Base-by-base conservation (phyloP, 2,329 filamentous ascomycete species). In the Aspergillus sp. region DNA sequence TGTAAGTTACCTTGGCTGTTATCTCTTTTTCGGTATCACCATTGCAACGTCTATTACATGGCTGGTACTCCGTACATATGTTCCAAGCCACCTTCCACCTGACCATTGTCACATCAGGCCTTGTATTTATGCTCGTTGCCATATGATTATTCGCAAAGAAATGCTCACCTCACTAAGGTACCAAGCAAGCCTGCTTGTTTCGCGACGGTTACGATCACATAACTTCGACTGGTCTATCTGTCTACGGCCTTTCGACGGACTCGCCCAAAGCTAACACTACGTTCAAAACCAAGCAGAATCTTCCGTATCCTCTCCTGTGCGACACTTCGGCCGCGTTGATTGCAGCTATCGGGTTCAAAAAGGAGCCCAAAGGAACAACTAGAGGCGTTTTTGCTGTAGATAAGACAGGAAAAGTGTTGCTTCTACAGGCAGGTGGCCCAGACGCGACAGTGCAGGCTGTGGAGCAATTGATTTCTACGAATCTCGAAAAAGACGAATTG, bases 101-200 rank as follows among this genome's bases (percentile, higher is more conserved):
- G 5, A 11, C 27, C 27, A 28, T 9, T 6, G 9, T 27, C 5
- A 1, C 27, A 28, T 39, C 6, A 27, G 27, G 35, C 12, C 30
- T 31, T 11, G 27, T 19, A 31, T n/a, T 13, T 28, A 7, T n/a
- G 30, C n/a, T 39, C 30, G 27, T 13, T 29, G 27, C 37, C 11
- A 6, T 26, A 30, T 11, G 34, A 10, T 47, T 33, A 10, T 45
- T 39, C 42, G 36, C 30, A 9, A 30, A 6, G 27, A 27, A 12
- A 44, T n/a, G 31, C 43, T 50, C 29, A 52, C 32, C 42, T 51
- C 10, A 52, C 29, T 27, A 49, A 95, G 90, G 91, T 77, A 97
- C 90, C 44, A 93, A 78, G 46, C 93, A 98, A 77, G 93, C 79
- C 50, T 96, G 90, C 71, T 76, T 91, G 55, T 97, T 98, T 78